Percentiles rank a stretch among this genome's conserved stretches.
phyloP scores from a whole-genome alignment of 2,329 filamentous ascomycete species.

The Xylaria sp. region DNA sequence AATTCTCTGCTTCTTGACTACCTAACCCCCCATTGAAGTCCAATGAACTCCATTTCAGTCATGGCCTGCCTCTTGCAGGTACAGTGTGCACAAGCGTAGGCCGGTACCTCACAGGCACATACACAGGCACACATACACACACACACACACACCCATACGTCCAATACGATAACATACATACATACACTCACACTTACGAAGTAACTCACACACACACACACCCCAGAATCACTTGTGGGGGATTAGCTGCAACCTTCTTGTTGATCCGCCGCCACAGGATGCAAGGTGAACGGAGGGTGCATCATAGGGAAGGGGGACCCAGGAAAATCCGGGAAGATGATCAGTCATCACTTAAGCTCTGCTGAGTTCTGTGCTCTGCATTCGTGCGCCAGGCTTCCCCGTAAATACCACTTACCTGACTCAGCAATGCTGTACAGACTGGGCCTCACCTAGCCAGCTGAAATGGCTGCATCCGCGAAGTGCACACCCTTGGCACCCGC shows the following conservation, averaged over 20 bases:
- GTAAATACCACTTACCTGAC: slow-evolving; percentile 15
- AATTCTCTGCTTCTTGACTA: slow-evolving; percentile 23
- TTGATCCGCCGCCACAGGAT: slow-evolving; percentile 4
- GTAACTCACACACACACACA: too few relatives aligned
- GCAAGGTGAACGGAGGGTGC: slow-evolving; percentile 22
- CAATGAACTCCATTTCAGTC: slow-evolving; percentile 20
- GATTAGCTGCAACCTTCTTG: slow-evolving; percentile 12
- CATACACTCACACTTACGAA: too few relatives aligned
- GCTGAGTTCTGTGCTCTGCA: slow-evolving; percentile 18
- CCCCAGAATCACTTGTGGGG: neutral
- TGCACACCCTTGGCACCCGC: slow-evolving; percentile 18
- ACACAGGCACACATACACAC: too few relatives aligned
- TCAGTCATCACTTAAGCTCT: slow-evolving; percentile 22
- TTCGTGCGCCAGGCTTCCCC: slow-evolving; percentile 14
- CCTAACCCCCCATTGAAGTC: slow-evolving; percentile 27
- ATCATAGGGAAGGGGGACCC: neutral
- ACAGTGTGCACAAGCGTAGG: slow-evolving; percentile 20
- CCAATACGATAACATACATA: too few relatives aligned
- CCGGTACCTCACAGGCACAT: neutral
- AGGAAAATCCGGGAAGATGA: slow-evolving; percentile 24
- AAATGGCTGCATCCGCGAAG: slow-evolving; percentile 15
- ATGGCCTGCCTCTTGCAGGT: slow-evolving; percentile 19
- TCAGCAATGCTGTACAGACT: slow-evolving; percentile 17
- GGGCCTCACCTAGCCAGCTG: slow-evolving; percentile 5
- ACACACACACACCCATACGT: too few relatives aligned